These are phyloP conservation scores for Terfezia claveryi DNA, from an alignment of 495 filamentous ascomycete genomes.

Conservation along the genomic window DNA sequence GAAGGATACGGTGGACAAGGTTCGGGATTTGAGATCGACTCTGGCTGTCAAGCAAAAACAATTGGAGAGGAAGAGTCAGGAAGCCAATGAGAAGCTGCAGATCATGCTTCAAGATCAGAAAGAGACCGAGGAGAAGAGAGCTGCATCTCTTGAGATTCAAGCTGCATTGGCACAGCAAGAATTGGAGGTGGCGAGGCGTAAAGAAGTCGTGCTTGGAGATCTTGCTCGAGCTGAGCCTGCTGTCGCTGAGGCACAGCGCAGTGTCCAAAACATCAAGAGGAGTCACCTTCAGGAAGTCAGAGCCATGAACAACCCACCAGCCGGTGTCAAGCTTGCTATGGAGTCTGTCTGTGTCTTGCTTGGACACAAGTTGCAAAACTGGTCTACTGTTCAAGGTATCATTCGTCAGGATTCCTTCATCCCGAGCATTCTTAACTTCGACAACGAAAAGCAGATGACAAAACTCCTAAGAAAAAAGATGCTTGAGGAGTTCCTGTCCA, in stretches of 20 bases:
- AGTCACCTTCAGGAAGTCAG: conserved; percentile 94
- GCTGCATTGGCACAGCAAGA: conserved; percentile 72
- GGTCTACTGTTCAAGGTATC: conserved; percentile 74
- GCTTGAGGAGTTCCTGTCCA: conserved; percentile 75
- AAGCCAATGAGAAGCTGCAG: conserved; percentile 92
- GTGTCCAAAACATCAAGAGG: conserved; percentile 91
- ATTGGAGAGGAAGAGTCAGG: conserved; percentile 75
- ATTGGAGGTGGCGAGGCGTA: conserved; percentile 60
- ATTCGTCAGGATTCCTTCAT: conserved; percentile 90
- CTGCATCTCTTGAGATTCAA: conserved; percentile 70
- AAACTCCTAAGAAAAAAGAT: conserved; percentile 58
- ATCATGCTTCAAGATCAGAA: conserved; percentile 92
- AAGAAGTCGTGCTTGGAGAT: conserved; percentile 67
- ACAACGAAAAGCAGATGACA: conserved; percentile 93
- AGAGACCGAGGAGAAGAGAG: conserved; percentile 81
- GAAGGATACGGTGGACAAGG: conserved; percentile 95
- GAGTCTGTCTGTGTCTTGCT: conserved; percentile 89
- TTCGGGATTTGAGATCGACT: conserved; percentile 69
- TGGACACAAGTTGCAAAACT: conserved; percentile 71
- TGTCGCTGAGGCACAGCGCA: conserved; percentile 75
- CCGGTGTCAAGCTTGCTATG: conserved; percentile 72
- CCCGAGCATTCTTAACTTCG: conserved; percentile 88
- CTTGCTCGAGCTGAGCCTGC: conserved; percentile 83
- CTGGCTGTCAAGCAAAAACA: conserved; percentile 85
- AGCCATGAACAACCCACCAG: conserved; percentile 80